These are phyloP conservation scores for Aulographum hederae DNA, from an alignment of 2,329 filamentous ascomycete species.

Conservation along the genomic window DNA sequence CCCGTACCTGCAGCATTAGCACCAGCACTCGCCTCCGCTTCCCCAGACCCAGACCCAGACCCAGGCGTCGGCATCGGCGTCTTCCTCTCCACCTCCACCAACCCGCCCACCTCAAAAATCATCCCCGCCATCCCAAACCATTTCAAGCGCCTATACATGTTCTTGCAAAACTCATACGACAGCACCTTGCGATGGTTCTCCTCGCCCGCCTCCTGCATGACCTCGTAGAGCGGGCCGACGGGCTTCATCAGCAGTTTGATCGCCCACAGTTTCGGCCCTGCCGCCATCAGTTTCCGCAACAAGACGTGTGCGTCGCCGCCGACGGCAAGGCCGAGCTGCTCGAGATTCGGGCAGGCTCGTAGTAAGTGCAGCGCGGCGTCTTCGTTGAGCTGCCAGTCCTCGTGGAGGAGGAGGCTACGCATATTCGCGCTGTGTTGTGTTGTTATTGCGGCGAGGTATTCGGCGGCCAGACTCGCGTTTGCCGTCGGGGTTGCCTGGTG, in stretches of 20 bases:
- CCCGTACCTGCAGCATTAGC: no score
- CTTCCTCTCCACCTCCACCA: constrained; percentile 8
- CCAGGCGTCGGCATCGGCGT: no score
- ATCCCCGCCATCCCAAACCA: constrained; percentile 21
- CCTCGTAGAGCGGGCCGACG: constrained; percentile 5
- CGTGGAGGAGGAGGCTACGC: constrained; percentile 36
- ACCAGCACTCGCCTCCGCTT: no score
- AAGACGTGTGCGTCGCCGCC: constrained; percentile 31
- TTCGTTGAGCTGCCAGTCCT: constrained; percentile 34
- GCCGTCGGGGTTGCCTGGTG: background rate
- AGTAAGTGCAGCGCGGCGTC: constrained; percentile 31
- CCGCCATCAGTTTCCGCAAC: constrained; percentile 16
- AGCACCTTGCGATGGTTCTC: constrained; percentile 16
- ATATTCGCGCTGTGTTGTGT: constrained; percentile 31
- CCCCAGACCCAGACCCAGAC: no score
- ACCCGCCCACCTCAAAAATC: constrained; percentile 19
- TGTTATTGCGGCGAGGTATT: constrained; percentile 33
- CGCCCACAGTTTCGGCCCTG: constrained; percentile 20
- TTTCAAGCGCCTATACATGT: constrained; percentile 15
- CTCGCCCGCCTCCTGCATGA: constrained; percentile 11
- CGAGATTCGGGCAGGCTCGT: constrained; percentile 35
- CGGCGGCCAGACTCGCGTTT: constrained; percentile 20
- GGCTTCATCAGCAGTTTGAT: constrained; percentile 20
- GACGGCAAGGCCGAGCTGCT: constrained; percentile 37
- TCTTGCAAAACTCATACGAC: constrained; percentile 15